Evolutionary conservation across 1,284 basidiomycete species (phyloP).

Genomic region (Fomitopsis betulina): DNA sequence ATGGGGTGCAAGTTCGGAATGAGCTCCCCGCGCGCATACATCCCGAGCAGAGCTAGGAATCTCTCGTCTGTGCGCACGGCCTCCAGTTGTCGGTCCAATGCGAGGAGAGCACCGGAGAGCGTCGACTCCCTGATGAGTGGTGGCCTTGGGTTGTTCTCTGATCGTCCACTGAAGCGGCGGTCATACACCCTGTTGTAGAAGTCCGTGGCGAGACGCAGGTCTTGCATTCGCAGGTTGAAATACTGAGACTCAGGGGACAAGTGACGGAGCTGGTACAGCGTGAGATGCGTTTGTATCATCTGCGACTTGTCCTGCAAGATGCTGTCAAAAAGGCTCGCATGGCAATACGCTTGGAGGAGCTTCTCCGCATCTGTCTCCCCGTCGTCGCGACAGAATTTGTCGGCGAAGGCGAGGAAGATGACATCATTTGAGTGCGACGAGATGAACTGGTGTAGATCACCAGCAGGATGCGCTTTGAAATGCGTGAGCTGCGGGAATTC

Average conservation of each 20-base stretch:
- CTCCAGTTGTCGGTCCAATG: conserved; percentile 53
- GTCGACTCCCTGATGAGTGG: conserved; percentile 68
- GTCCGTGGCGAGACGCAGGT: conserved; percentile 64
- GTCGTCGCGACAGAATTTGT: conserved; percentile 62
- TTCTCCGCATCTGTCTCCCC: conserved; percentile 53
- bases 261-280: conserved; percentile 61
- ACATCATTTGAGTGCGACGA: conserved; percentile 79
- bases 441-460: conserved; percentile 79
- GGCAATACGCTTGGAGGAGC: conserved; percentile 68
- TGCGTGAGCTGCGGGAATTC: conserved; percentile 78
- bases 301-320: conserved; percentile 86
- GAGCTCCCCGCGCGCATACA: conserved; percentile 41
- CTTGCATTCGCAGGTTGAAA: conserved; percentile 64
- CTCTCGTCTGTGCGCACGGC: conserved; percentile 35
- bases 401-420: conserved; percentile 71
- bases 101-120: conserved; percentile 56
- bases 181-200: conserved; percentile 74
- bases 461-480: conserved; percentile 58
- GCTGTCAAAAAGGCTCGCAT: conserved; percentile 81
- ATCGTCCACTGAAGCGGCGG: conserved; percentile 59
- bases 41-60: conserved; percentile 43
- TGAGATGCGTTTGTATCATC: conserved; percentile 70
- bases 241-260: conserved; percentile 51
- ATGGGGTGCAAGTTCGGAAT: conserved; percentile 14
- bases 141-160: conserved; percentile 58